Base-by-base conservation (phyloP, 1,139 yeast genomes). In the Diutina sp. region DNA sequence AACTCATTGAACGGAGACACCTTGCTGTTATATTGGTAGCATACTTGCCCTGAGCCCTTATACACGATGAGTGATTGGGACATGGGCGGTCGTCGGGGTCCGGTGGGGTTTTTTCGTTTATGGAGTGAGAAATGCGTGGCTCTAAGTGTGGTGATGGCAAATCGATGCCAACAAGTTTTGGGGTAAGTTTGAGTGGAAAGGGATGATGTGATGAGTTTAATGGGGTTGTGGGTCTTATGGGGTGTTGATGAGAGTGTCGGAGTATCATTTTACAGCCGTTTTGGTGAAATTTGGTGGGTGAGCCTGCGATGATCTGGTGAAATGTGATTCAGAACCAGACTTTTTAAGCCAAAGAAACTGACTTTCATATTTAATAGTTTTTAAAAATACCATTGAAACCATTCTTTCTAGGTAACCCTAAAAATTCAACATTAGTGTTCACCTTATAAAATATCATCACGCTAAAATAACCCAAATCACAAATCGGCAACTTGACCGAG, bases 1-100 rank as follows among this genome's bases (percentile, higher is more conserved):
- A 73, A 67, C 53, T 73, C 79, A 61, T 76, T 76, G 64, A 76
- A 76, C 1, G 78, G 77, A 38, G 68, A 65, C 51, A 69, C 64
- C 60, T 72, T 74, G 58, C 60, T 69, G 60, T 75, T 74, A 61
- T 61, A 67, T 61, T 71, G 78, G 62, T 74, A 76, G 55, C 66
- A 68, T 6, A 76, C 66, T 57, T 63, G 65, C 1, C 80, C 80
- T 0, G 77, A 72, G 9, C 72, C 67, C 53, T 65, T 64, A 59
- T 74, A 76, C 46, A 76, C 64, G 30, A 74, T 66, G 58, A 76
- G 68, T 6, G 67, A 66, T 35, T 66, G 69, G 7, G 69, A 67
- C 69, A 67, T 75, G 52, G 32, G 46, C 47, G 25, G 21, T 35
- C 41, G 41, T 11, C 14, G 41, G 35, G 35, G 9, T 35, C 41